These are phyloP conservation scores for Nemania bipapillata DNA, from an alignment of 2,329 filamentous ascomycete genomes.

Conservation along the genomic window DNA sequence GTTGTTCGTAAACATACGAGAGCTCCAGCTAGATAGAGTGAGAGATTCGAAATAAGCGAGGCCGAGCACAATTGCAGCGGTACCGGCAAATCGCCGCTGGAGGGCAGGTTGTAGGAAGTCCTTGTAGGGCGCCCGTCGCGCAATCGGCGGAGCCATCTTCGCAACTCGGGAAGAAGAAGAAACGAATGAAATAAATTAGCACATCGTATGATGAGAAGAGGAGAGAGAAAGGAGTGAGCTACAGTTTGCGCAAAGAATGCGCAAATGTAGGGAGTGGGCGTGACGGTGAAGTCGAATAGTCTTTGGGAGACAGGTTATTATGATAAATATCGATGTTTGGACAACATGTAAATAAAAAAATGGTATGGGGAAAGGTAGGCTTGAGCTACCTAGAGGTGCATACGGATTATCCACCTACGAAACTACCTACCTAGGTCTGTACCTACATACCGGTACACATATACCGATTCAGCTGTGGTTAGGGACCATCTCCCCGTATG, in stretches of 20 bases:
- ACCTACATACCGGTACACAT: too few relatives aligned
- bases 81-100: slow-evolving; percentile 85
- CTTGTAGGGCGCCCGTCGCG: slow-evolving; percentile 75
- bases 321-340: slow-evolving; percentile 10
- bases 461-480: too few relatives aligned
- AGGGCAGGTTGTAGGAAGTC: slow-evolving; percentile 90
- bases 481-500: too few relatives aligned
- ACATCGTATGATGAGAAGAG: slow-evolving; percentile 27
- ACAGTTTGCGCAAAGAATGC: slow-evolving; percentile 1
- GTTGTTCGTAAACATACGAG: slow-evolving; percentile 64
- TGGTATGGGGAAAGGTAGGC: background rate
- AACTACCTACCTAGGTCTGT: too few relatives aligned
- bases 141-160: slow-evolving; percentile 64
- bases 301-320: background rate
- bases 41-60: slow-evolving; percentile 80
- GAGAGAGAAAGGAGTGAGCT: background rate
- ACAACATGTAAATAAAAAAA: slow-evolving; percentile 26
- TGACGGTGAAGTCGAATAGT: background rate
- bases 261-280: background rate
- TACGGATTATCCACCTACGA: too few relatives aligned
- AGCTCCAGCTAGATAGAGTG: slow-evolving; percentile 74
- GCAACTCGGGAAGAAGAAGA: slow-evolving; percentile 44
- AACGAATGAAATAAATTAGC: slow-evolving; percentile 17
- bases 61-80: slow-evolving; percentile 73
- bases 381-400: background rate